phyloP scores from a whole-genome alignment of 2,329 filamentous ascomycete species.

The Stenocarpella maydis region DNA sequence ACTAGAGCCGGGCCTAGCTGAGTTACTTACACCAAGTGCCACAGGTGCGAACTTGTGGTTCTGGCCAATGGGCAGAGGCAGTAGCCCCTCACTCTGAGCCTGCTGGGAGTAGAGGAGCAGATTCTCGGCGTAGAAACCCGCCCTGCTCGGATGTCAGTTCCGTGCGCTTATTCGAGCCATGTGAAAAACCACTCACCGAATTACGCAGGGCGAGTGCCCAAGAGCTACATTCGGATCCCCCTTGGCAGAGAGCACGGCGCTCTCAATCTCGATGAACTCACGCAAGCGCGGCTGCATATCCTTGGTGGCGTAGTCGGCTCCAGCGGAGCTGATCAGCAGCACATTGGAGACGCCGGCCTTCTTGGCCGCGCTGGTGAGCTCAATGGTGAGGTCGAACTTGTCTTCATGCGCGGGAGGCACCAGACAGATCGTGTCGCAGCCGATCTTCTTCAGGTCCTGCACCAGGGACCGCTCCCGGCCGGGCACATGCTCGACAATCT shows the following conservation, averaged over 20 bases:
- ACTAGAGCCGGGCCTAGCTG: neutral
- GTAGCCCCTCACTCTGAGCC: neutral
- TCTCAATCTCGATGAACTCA: conserved; percentile 61
- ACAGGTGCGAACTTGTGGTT: neutral
- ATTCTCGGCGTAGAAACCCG: neutral
- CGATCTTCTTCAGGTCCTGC: conserved; percentile 53
- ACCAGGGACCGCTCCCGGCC: conserved; percentile 51
- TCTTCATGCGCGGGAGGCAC: conserved; percentile 56
- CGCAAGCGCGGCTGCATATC: conserved; percentile 57
- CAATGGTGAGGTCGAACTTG: conserved; percentile 54
- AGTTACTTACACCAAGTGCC: neutral
- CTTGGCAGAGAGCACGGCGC: conserved; percentile 51
- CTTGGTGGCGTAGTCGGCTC: conserved; percentile 58
- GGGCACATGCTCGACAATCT: conserved; percentile 51
- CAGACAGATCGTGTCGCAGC: conserved; percentile 57
- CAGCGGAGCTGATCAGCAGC: conserved; percentile 56
- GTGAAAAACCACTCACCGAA: neutral
- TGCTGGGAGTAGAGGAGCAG: neutral
- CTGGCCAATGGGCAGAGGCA: neutral
- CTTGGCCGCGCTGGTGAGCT: conserved; percentile 55
- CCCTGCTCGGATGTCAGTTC: neutral
- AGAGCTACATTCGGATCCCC: conserved; percentile 47
- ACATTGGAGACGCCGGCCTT: conserved; percentile 55
- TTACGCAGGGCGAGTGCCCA: neutral
- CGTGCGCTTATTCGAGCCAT: neutral